Conservation (phyloP, 148 eudicot species). For the Silene uniflora region DNA sequence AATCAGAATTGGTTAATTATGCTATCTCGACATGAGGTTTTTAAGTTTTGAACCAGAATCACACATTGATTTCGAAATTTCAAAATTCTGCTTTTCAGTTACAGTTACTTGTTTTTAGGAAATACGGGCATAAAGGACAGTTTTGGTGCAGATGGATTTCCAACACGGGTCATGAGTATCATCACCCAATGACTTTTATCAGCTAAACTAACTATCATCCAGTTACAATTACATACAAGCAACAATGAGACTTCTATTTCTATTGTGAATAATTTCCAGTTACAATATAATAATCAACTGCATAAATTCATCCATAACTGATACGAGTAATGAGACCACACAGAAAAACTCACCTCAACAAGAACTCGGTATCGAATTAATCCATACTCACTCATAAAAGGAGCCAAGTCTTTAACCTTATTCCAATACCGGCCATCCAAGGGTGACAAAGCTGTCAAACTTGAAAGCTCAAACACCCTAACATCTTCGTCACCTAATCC, state of each 20-base stretch:
- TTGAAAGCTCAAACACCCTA: conserved; percentile 51
- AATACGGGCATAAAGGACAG: background rate
- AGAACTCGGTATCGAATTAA: conserved; percentile 66
- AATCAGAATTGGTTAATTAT: background rate
- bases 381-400: conserved; percentile 84
- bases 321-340: background rate
- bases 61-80: background rate
- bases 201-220: background rate
- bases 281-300: background rate
- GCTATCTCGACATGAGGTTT: background rate
- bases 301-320: background rate
- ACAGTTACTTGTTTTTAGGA: background rate
- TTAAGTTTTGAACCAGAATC: background rate
- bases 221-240: background rate
- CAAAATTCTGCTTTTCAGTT: background rate
- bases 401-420: conserved; percentile 74
- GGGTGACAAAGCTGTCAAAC: conserved; percentile 69
- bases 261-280: background rate
- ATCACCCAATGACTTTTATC: background rate
- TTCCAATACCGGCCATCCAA: conserved; percentile 87
- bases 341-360: conserved; percentile 54
- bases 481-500: conserved; percentile 28
- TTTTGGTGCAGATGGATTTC: background rate
- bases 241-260: background rate
- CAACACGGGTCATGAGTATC: background rate